A percentile compares a stretch with the other conserved stretches of the same genome.
phyloP scores from a whole-genome alignment of 345 rosid genomes.

The Firmiana major region DNA sequence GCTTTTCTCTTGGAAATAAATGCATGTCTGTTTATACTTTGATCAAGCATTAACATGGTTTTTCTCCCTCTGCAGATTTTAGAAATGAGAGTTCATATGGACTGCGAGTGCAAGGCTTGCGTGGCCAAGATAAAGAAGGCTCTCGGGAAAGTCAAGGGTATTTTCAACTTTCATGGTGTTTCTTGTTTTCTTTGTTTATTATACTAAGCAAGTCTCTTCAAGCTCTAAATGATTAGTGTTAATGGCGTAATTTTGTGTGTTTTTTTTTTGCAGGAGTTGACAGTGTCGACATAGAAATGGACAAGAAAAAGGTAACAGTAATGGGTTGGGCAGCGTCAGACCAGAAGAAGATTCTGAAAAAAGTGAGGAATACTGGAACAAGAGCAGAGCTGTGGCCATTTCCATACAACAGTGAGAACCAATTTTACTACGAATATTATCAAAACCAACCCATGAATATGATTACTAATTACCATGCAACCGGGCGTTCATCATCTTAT shows the following conservation, averaged over 20 bases:
- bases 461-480: constrained; percentile 3
- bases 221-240: not conserved
- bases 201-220: not conserved
- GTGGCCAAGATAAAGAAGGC: constrained; percentile 54
- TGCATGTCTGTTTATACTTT: too few relatives aligned
- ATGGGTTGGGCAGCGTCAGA: constrained; percentile 53
- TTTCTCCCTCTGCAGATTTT: constrained; percentile 38
- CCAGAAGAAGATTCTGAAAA: constrained; percentile 54
- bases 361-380: constrained; percentile 51
- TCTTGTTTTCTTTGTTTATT: not conserved
- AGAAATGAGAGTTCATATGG: constrained; percentile 69
- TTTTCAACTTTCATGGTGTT: not conserved
- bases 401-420: constrained; percentile 53
- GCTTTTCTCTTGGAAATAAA: too few relatives aligned
- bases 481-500: constrained; percentile 30
- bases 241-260: not conserved
- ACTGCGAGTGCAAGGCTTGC: constrained; percentile 76
- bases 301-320: constrained; percentile 70
- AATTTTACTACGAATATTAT: constrained; percentile 27
- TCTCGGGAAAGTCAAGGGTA: constrained; percentile 61
- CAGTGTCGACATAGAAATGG: constrained; percentile 53
- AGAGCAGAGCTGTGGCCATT: constrained; percentile 67
- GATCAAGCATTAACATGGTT: not conserved
- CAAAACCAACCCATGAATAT: not conserved
- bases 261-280: constrained; percentile 48